Conservation (phyloP, 495 filamentous ascomycete genomes). For the Penicillium samsonianum region DNA sequence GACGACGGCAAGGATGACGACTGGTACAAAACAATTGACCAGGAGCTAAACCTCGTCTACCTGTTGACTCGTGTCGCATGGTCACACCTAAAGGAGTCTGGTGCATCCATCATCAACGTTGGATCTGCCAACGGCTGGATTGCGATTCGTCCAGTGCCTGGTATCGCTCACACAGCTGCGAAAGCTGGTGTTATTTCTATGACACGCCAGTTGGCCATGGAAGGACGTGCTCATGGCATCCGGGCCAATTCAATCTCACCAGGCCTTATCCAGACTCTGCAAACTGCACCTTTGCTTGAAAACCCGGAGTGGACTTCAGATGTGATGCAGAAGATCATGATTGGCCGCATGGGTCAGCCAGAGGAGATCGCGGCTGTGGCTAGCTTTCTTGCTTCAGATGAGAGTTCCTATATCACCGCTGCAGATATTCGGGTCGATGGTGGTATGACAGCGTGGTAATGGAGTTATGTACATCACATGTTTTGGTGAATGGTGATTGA, state of each 20-base stretch:
- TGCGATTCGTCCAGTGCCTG: background rate
- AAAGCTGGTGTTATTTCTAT: conserved; percentile 11
- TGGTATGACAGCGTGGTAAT: background rate
- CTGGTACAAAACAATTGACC: conserved; percentile 1
- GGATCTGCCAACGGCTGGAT: conserved; percentile 5
- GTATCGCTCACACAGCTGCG: background rate
- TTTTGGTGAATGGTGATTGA: background rate
- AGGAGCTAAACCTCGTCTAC: conserved; percentile 4
- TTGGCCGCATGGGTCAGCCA: conserved; percentile 87
- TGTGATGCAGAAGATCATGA: background rate
- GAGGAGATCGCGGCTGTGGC: conserved; percentile 92
- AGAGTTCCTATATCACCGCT: conserved; percentile 85
- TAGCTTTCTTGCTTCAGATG: conserved; percentile 86
- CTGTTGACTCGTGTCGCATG: background rate
- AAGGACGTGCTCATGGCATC: conserved; percentile 2
- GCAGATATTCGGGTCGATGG: conserved; percentile 74
- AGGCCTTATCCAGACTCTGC: background rate
- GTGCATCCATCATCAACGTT: conserved; percentile 4
- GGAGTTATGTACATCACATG: background rate
- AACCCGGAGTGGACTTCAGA: background rate
- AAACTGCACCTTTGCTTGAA: background rate
- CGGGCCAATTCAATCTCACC: conserved; percentile 1
- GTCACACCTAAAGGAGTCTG: background rate
- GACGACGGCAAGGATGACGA: background rate
- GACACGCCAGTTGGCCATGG: conserved; percentile 8